These are phyloP conservation scores for Persicaria tinctoria DNA, from an alignment of 148 eudicot genomes.

Conservation along the genomic window DNA sequence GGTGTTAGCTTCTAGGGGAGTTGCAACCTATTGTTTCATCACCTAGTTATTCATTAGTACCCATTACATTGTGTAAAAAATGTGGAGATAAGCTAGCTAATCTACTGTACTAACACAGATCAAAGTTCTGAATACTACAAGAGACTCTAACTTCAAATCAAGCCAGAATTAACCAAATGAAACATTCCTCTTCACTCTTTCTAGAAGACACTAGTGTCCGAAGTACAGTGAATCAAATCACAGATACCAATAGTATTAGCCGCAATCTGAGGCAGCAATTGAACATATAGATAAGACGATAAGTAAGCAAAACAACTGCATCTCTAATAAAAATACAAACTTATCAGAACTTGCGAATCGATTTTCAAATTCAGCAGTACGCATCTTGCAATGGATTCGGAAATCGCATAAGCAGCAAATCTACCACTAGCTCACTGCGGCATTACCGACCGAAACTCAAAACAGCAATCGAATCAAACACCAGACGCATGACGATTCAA, in stretches of 20 bases:
- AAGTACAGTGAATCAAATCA: neutral
- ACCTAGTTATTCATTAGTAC: neutral
- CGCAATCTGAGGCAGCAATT: neutral
- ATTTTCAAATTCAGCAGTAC: neutral
- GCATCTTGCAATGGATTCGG: neutral
- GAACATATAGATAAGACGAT: neutral
- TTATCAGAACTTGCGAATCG: neutral
- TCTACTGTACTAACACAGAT: neutral
- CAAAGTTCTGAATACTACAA: neutral
- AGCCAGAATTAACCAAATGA: neutral
- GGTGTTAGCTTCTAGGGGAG: neutral
- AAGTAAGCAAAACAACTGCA: neutral
- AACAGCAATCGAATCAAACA: neutral
- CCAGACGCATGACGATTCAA: neutral
- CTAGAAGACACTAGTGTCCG: neutral
- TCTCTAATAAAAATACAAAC: neutral
- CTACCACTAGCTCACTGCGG: neutral
- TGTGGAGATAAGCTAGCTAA: neutral
- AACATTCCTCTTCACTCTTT: neutral
- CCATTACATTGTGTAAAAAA: neutral
- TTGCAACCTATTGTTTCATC: neutral
- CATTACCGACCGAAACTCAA: neutral
- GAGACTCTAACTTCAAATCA: neutral
- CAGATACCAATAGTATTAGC: neutral
- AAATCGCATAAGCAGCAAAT: conserved; percentile 2